A percentile compares a stretch with the other conserved stretches of the same genome.
Evolutionary conservation across 208 protist genomes (phyloP).

Genomic region (Acanthamoeba culbertsoni): DNA sequence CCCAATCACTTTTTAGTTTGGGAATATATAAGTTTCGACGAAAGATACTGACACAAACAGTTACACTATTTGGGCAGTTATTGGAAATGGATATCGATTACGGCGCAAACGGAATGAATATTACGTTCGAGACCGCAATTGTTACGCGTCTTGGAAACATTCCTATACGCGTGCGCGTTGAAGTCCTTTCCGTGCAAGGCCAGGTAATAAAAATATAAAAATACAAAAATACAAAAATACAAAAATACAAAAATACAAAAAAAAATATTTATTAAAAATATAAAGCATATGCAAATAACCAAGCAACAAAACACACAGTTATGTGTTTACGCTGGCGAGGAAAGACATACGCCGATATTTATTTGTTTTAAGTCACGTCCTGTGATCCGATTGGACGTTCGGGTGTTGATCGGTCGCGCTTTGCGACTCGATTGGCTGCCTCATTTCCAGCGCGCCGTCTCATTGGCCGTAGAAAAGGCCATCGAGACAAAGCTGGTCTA

Average conservation of each 20-base stretch:
- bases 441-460: neutral
- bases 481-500: constrained; percentile 29
- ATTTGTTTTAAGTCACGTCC: neutral
- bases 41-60: neutral
- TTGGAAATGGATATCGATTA: constrained; percentile 3
- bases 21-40: no score
- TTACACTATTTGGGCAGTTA: neutral
- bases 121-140: neutral
- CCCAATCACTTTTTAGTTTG: no score
- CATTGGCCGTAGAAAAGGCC: neutral
- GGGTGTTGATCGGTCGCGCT: neutral
- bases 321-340: neutral
- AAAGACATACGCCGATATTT: neutral
- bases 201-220: neutral
- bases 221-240: neutral
- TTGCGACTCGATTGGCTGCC: neutral
- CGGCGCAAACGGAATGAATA: neutral
- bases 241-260: neutral
- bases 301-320: neutral
- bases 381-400: neutral
- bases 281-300: neutral
- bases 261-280: neutral
- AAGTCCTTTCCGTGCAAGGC: neutral
- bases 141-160: neutral
- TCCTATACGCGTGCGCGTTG: neutral